Percentiles rank a stretch among this genome's conserved stretches.
These are phyloP conservation scores for Corchorus capsularis DNA, from an alignment of 345 rosid genomes.

Conservation along the genomic window DNA sequence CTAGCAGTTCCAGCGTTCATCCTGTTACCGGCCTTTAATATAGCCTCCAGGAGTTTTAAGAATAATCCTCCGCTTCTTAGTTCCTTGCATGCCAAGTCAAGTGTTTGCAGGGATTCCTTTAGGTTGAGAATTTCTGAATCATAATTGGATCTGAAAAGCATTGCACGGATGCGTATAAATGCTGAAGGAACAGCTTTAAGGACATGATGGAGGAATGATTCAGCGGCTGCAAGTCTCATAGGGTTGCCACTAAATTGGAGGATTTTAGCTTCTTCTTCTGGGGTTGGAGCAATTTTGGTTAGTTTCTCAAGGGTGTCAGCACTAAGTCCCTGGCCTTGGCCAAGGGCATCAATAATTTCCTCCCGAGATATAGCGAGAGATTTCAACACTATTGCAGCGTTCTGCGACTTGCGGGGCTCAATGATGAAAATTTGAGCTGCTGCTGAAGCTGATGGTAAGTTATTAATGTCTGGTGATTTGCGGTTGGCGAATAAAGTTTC, in stretches of 20 bases:
- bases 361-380: conserved; percentile 44
- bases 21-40: conserved; percentile 81
- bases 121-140: conserved; percentile 58
- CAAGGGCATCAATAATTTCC: conserved; percentile 49
- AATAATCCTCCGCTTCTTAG: conserved; percentile 67
- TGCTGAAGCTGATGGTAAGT: conserved; percentile 22
- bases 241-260: conserved; percentile 56
- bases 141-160: conserved; percentile 72
- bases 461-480: conserved; percentile 20
- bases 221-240: conserved; percentile 65
- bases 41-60: conserved; percentile 80
- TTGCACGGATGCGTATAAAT: conserved; percentile 56
- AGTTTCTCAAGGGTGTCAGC: conserved; percentile 74
- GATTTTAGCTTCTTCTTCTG: conserved; percentile 63
- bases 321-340: conserved; percentile 52
- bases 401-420: conserved; percentile 57
- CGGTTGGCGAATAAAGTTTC: conserved; percentile 40
- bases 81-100: conserved; percentile 65
- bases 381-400: conserved; percentile 56
- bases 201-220: conserved; percentile 58
- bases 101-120: conserved; percentile 55
- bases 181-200: conserved; percentile 75
- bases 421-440: conserved; percentile 49
- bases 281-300: conserved; percentile 59
- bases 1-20: conserved; percentile 90